Percentiles rank a stretch among this genome's conserved stretches.
These are phyloP conservation scores for Zychaea mexicana DNA, from an alignment of 371 early-diverging fungal genomes.

Conservation along the genomic window DNA sequence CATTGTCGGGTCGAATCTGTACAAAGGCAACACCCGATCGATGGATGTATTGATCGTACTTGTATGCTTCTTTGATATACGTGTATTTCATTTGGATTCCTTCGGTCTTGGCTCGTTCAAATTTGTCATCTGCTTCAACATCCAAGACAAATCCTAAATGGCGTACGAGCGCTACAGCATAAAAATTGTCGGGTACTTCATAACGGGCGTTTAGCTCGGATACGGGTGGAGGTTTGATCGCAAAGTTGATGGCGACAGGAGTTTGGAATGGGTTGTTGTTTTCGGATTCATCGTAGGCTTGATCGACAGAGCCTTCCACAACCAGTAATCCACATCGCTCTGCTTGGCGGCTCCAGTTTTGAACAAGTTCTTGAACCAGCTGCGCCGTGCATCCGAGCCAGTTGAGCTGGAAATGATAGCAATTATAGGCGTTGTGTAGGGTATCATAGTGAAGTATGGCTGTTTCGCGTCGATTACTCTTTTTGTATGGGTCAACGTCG, in stretches of 20 bases:
- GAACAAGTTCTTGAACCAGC: constrained; percentile 86
- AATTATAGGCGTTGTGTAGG: constrained; percentile 82
- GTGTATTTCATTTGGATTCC: constrained; percentile 66
- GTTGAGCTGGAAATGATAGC: constrained; percentile 92
- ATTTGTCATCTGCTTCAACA: constrained; percentile 83
- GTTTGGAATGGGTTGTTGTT: constrained; percentile 91
- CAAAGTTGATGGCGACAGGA: constrained; percentile 72
- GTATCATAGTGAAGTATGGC: constrained; percentile 92
- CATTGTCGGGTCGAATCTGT: constrained; percentile 73
- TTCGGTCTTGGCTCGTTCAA: constrained; percentile 50
- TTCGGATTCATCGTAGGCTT: constrained; percentile 65
- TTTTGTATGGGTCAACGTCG: constrained; percentile 77
- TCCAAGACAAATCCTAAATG: constrained; percentile 90
- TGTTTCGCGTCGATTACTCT: constrained; percentile 78
- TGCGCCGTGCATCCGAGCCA: constrained; percentile 96
- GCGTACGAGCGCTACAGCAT: constrained; percentile 81
- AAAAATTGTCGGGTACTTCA: constrained; percentile 73
- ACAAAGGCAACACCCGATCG: constrained; percentile 91
- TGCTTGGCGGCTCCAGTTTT: constrained; percentile 82
- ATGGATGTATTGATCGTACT: constrained; percentile 91
- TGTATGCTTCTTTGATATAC: constrained; percentile 67
- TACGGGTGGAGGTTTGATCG: constrained; percentile 64
- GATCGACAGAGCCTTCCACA: constrained; percentile 91
- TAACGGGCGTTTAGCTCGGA: constrained; percentile 42
- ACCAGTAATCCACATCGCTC: constrained; percentile 89